Conservation (phyloP, 441 rosid genomes). For the Sinapis alba region DNA sequence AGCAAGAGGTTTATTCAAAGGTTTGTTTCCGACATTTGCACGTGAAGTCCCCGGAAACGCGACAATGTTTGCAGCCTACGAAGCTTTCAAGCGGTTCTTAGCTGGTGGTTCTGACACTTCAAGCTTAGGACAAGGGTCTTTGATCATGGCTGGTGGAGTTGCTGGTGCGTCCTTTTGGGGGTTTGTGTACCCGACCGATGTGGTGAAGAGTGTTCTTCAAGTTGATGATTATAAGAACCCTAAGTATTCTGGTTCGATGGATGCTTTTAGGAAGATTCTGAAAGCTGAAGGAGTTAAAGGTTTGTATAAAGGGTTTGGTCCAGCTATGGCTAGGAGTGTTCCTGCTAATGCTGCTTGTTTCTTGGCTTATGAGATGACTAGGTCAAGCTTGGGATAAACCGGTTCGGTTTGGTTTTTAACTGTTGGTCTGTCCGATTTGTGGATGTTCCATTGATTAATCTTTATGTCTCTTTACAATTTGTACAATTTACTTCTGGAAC, state of each 20-base stretch:
- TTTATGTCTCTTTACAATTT: slow-evolving; percentile 6
- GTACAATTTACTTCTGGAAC: not conserved
- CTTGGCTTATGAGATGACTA: slow-evolving; percentile 85
- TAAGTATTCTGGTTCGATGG: slow-evolving; percentile 71
- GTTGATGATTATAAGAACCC: slow-evolving; percentile 88
- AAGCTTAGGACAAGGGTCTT: slow-evolving; percentile 76
- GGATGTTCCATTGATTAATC: slow-evolving; percentile 25
- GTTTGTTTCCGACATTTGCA: slow-evolving; percentile 80
- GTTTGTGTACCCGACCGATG: slow-evolving; percentile 87
- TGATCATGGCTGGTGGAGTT: slow-evolving; percentile 83
- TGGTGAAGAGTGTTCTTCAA: slow-evolving; percentile 87
- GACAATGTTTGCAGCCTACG: slow-evolving; percentile 81
- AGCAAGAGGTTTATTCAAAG: slow-evolving; percentile 80
- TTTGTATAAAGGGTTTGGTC: slow-evolving; percentile 87
- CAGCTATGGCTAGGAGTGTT: slow-evolving; percentile 92
- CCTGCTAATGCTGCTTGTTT: slow-evolving; percentile 98
- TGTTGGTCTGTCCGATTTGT: slow-evolving; percentile 20
- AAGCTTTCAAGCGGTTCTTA: slow-evolving; percentile 66
- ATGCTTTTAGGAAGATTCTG: slow-evolving; percentile 73
- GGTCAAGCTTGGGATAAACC: slow-evolving; percentile 76
- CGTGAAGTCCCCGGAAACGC: slow-evolving; percentile 97
- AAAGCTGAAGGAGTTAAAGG: slow-evolving; percentile 86
- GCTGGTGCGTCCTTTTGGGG: slow-evolving; percentile 90
- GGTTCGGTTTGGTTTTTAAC: slow-evolving; percentile 26
- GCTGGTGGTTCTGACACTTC: slow-evolving; percentile 93